phyloP scores from a whole-genome alignment of 768 basidiomycete species.

The Termitomyces sp. region DNA sequence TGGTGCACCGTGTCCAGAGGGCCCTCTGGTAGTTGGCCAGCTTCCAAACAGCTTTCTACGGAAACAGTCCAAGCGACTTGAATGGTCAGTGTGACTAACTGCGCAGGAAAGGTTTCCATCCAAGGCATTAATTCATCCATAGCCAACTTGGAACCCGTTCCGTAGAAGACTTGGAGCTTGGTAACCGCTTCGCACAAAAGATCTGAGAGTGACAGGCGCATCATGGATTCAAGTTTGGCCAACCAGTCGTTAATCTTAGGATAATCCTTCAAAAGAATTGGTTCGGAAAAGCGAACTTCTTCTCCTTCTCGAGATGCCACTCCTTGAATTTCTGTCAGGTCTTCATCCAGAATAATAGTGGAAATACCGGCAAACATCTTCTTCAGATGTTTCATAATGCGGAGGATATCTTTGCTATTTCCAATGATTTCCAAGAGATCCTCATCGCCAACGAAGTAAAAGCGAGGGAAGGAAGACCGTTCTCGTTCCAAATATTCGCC shows the following conservation, averaged over 20 bases:
- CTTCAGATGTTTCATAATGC: constrained; percentile 99
- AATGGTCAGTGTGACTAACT: constrained; percentile 91
- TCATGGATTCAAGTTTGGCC: constrained; percentile 85
- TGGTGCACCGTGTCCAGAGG: constrained; percentile 73
- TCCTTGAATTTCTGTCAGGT: constrained; percentile 81
- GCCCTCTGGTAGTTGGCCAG: constrained; percentile 47
- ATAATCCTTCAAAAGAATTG: constrained; percentile 86
- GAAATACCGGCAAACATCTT: constrained; percentile 99
- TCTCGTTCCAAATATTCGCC: constrained; percentile 99
- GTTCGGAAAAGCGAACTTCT: constrained; percentile 77
- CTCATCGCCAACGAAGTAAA: constrained; percentile 99
- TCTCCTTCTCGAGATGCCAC: constrained; percentile 97
- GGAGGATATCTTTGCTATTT: constrained; percentile 97
- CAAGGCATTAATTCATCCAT: constrained; percentile 74
- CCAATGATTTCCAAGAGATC: constrained; percentile 98
- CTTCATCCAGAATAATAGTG: constrained; percentile 83
- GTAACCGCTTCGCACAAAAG: constrained; percentile 74
- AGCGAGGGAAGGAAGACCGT: constrained; percentile 95
- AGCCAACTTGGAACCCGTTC: constrained; percentile 51
- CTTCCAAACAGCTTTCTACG: constrained; percentile 68
- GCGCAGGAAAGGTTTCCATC: constrained; percentile 94
- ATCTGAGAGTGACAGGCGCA: constrained; percentile 84
- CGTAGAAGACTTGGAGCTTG: constrained; percentile 80
- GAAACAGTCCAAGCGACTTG: constrained; percentile 93
- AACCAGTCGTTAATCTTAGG: constrained; percentile 99